A percentile compares a stretch with the other conserved stretches of the same genome.
These are phyloP conservation scores for Furcasterigmium furcatum DNA, from an alignment of 2,329 filamentous ascomycete genomes.

Conservation along the genomic window DNA sequence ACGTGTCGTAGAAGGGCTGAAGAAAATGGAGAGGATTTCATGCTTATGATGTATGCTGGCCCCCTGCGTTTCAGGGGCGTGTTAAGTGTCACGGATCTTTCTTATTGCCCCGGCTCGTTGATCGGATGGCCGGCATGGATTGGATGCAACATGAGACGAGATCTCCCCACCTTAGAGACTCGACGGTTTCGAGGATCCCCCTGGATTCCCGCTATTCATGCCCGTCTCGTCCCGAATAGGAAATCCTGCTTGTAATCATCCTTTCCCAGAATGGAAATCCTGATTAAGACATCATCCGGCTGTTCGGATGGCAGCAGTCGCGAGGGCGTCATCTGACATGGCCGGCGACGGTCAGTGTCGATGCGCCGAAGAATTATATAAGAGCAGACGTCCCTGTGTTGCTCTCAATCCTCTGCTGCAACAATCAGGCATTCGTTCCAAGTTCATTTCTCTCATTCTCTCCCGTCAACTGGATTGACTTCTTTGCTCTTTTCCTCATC, in stretches of 20 bases:
- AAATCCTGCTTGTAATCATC: not conserved
- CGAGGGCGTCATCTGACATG: too few relatives aligned
- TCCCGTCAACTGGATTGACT: not conserved
- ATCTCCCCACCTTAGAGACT: not conserved
- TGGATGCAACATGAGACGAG: not conserved
- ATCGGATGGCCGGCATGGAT: not conserved
- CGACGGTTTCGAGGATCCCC: not conserved
- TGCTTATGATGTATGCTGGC: not conserved
- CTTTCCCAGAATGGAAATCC: slow-evolving; percentile 4
- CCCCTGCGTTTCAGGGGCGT: not conserved
- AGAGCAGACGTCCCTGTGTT: not conserved
- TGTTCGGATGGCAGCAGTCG: too few relatives aligned
- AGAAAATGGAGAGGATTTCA: not conserved
- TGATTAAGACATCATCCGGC: slow-evolving; percentile 8
- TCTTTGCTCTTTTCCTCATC: too few relatives aligned
- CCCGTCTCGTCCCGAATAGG: not conserved
- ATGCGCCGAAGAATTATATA: not conserved
- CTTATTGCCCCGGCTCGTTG: not conserved
- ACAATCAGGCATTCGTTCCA: not conserved
- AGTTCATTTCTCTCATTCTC: not conserved
- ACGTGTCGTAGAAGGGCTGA: not conserved
- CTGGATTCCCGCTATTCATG: not conserved
- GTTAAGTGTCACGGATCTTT: not conserved
- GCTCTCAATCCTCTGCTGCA: not conserved
- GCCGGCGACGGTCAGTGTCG: not conserved